phyloP scores from a whole-genome alignment of 495 filamentous ascomycete species.

The Rhizodiscina lignyota region DNA sequence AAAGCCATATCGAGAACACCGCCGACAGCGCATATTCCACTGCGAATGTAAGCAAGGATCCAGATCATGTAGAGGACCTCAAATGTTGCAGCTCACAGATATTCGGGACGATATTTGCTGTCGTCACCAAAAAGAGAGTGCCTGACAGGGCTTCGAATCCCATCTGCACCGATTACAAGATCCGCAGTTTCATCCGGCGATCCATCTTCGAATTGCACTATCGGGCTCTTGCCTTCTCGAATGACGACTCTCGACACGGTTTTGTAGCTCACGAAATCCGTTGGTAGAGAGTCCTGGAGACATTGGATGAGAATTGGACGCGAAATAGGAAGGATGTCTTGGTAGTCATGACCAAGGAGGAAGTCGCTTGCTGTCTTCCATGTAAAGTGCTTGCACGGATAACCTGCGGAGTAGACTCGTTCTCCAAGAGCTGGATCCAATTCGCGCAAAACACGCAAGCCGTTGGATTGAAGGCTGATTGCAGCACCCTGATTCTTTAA shows the following conservation, averaged over 20 bases:
- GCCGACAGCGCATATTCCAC: too few species aligned
- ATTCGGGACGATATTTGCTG: too few species aligned
- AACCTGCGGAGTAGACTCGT: constrained; percentile 22
- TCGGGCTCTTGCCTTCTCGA: not conserved
- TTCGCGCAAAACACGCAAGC: constrained; percentile 27
- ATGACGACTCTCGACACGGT: constrained; percentile 5
- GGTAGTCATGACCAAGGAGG: constrained; percentile 13
- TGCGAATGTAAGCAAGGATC: too few species aligned
- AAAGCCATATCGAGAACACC: constrained; percentile 30
- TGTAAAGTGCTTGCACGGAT: constrained; percentile 18
- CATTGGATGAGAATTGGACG: too few species aligned
- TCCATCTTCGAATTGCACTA: constrained; percentile 20
- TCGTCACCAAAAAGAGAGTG: constrained; percentile 27
- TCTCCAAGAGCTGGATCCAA: constrained; percentile 23
- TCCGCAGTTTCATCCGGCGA: constrained; percentile 25
- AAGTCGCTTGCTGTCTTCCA: constrained; percentile 25
- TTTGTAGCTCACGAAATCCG: constrained; percentile 6
- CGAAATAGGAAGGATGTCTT: too few species aligned
- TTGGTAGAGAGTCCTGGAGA: constrained; percentile 6
- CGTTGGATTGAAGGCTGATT: constrained; percentile 32
- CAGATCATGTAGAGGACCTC: too few species aligned
- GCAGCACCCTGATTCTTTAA: too few species aligned
- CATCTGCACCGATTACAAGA: constrained; percentile 44
- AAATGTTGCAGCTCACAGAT: too few species aligned
- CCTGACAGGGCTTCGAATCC: constrained; percentile 33